Percentiles rank a stretch among this genome's conserved stretches.
Conservation (phyloP, 2,329 filamentous ascomycete genomes). For the Pseudopithomyces maydicus region DNA sequence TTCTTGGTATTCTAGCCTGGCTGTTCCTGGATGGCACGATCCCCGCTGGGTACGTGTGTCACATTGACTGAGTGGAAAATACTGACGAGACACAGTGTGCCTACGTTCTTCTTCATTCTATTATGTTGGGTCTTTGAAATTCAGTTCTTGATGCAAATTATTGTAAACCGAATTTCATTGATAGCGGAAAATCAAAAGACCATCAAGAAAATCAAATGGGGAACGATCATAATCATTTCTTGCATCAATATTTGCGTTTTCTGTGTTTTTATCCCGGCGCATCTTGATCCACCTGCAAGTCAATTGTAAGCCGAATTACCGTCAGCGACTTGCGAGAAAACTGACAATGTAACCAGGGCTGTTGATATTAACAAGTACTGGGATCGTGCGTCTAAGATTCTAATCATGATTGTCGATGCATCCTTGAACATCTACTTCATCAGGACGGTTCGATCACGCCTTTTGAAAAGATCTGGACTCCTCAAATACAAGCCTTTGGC, state of each 20-base stretch:
- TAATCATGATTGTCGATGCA: constrained; percentile 58
- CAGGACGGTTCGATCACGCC: constrained; percentile 42
- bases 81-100: constrained; percentile 23
- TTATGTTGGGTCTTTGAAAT: constrained; percentile 45
- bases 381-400: constrained; percentile 59
- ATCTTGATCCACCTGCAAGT: constrained; percentile 32
- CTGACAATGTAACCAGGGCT: constrained; percentile 26
- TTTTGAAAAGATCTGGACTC: constrained; percentile 46
- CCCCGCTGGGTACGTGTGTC: constrained; percentile 32
- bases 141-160: constrained; percentile 60
- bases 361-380: constrained; percentile 56
- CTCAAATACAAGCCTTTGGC: constrained; percentile 49
- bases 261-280: constrained; percentile 59
- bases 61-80: not conserved
- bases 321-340: not conserved
- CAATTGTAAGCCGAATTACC: not conserved
- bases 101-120: constrained; percentile 40
- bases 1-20: constrained; percentile 37
- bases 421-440: constrained; percentile 61
- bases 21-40: constrained; percentile 33
- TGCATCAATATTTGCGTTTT: constrained; percentile 60
- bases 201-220: constrained; percentile 53
- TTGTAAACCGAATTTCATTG: constrained; percentile 59
- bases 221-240: constrained; percentile 52
- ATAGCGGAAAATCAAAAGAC: constrained; percentile 50